These are phyloP conservation scores for Taphrina pruni DNA, from an alignment of 1,139 yeast genomes.

Conservation along the genomic window DNA sequence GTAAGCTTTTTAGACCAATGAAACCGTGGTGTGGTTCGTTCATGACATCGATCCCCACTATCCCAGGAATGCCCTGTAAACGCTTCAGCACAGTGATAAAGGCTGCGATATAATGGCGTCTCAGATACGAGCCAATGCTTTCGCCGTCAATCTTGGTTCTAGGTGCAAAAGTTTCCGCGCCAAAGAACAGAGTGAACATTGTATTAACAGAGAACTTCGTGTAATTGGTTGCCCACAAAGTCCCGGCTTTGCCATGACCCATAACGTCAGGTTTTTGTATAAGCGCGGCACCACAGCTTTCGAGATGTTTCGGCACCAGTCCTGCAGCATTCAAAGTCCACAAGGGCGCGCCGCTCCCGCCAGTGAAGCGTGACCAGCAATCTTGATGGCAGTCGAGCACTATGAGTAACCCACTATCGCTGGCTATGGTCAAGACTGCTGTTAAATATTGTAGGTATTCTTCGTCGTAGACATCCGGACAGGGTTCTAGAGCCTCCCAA, in stretches of 20 bases:
- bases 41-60: conserved; percentile 81
- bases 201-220: conserved; percentile 73
- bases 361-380: conserved; percentile 80
- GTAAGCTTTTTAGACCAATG: conserved; percentile 48
- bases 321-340: conserved; percentile 97
- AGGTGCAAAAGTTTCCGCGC: conserved; percentile 75
- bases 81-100: conserved; percentile 61
- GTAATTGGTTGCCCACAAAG: conserved; percentile 94
- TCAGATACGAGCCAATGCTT: conserved; percentile 79
- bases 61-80: conserved; percentile 57
- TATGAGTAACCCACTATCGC: conserved; percentile 72
- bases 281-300: conserved; percentile 73
- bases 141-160: conserved; percentile 70
- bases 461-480: conserved; percentile 83
- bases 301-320: conserved; percentile 72
- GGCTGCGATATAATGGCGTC: conserved; percentile 66
- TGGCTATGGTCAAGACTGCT: conserved; percentile 63
- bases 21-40: conserved; percentile 74
- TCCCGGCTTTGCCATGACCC: conserved; percentile 65
- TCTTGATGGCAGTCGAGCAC: conserved; percentile 92
- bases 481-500: conserved; percentile 90
- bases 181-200: conserved; percentile 86
- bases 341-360: conserved; percentile 96
- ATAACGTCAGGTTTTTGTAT: conserved; percentile 61
- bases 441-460: conserved; percentile 75